Evolutionary conservation across 129 eudicot species (phyloP), one percentile per base, ranked within the genome.

Genomic region (Artemisia annua): DNA sequence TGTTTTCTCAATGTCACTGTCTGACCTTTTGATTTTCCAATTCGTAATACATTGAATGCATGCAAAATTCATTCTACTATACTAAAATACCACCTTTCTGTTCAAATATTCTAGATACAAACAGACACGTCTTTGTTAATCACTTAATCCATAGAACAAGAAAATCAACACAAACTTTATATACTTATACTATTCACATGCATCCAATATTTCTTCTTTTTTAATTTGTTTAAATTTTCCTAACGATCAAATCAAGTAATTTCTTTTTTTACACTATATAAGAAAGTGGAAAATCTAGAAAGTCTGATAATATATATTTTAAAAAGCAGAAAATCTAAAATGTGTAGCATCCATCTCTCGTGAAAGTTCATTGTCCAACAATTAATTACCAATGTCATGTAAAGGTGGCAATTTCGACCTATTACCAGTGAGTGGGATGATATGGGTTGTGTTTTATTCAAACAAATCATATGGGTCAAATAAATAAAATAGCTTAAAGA

Each of bases 61-160:
- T 78, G 80, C 75, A 79, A 64, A 51, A 35, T 72, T 49, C 67
- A 5, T n/a, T 26, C 58, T 65, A 78, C 71, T 69, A 55, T 69
- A 55, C 67, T 44, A 26, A 68, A 52, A 14, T 54, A 51, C 64
- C 70, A 43, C 68, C 63, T 67, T 68, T 55, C 5, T 69, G 70
- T 65, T 56, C 74, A 83, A 60, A 51, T 65, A 73, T 60, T 66
- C 67, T 66, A 22, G 39, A 49, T 35, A 54, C 55, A 77, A 67
- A 24, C 67, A 35, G 50, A 19, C 54, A 75, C 7, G 46, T 58
- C 65, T 65, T 59, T n/a, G 39, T 52, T 20, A 18, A 56, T 48
- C 63, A n/a, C n/a, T n/a, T n/a, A n/a, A n/a, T n/a, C n/a, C 72
- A 15, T 58, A 75, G 4, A 65, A 43, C 30, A 75, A 69, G 26